phyloP scores from a whole-genome alignment of 345 rosid species.

The Murraya paniculata region DNA sequence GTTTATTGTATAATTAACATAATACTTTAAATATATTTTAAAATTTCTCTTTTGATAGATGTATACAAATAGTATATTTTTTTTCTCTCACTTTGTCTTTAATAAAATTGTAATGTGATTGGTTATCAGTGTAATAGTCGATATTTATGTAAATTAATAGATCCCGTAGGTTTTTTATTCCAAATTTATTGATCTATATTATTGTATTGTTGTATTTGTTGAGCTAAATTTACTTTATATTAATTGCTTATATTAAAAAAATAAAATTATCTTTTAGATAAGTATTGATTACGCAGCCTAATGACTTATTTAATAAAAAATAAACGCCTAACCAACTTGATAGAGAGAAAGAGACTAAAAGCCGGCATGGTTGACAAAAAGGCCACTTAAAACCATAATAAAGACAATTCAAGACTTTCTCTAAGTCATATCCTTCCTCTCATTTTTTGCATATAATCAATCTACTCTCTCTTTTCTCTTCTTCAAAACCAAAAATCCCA shows the following conservation, averaged over 20 bases:
- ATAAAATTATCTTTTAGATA: neutral
- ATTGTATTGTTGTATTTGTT: too few relatives aligned
- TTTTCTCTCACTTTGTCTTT: too few relatives aligned
- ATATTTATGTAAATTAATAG: too few relatives aligned
- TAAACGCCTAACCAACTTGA: neutral
- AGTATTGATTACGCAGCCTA: neutral
- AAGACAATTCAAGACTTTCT: constrained; percentile 26
- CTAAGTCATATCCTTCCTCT: constrained; percentile 21
- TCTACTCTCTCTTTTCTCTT: neutral
- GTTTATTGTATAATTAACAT: too few relatives aligned
- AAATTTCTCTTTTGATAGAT: accelerated
- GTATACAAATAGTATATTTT: too few relatives aligned
- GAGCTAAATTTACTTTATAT: too few relatives aligned
- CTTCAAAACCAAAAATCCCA: neutral
- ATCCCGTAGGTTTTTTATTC: too few relatives aligned
- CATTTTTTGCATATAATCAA: neutral
- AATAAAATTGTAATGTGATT: too few relatives aligned
- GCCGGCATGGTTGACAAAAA: constrained; percentile 55
- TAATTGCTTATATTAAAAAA: too few relatives aligned
- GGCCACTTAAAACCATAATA: neutral
- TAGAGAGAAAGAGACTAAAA: constrained; percentile 18
- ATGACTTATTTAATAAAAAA: neutral
- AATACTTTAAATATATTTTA: too few relatives aligned
- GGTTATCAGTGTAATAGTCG: too few relatives aligned
- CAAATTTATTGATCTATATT: too few relatives aligned